Percentiles rank a stretch among this genome's conserved stretches.
Evolutionary conservation across 768 basidiomycete species (phyloP).

Genomic region (Pulveroboletus ravenelii): DNA sequence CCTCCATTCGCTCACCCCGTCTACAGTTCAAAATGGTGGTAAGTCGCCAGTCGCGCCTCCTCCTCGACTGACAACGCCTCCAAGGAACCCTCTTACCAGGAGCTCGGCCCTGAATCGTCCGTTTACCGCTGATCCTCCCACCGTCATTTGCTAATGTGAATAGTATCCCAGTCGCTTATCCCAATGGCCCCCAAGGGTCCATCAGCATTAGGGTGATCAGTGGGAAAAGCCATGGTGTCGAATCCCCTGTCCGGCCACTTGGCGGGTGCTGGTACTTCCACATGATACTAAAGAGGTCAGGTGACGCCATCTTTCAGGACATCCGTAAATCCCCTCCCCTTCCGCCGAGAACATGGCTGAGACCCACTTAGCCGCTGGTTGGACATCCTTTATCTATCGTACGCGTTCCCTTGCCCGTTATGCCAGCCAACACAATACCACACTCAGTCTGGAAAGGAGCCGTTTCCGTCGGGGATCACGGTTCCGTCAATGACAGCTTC

Average conservation of each 20-base stretch:
- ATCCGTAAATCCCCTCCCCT: conserved; percentile 52
- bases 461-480: conserved; percentile 53
- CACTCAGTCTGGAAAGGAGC: conserved; percentile 44
- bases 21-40: conserved; percentile 71
- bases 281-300: conserved; percentile 58
- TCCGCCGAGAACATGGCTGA: background rate
- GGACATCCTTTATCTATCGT: conserved; percentile 90
- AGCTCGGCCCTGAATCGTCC: conserved; percentile 61
- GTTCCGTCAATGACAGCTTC: conserved; percentile 48
- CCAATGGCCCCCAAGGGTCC: conserved; percentile 61
- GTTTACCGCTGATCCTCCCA: conserved; percentile 15
- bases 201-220: conserved; percentile 81
- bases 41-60: conserved; percentile 19
- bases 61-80: background rate
- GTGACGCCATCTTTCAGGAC: conserved; percentile 67
- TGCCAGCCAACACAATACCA: too few species aligned
- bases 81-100: conserved; percentile 80
- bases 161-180: conserved; percentile 72
- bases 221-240: conserved; percentile 79
- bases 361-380: conserved; percentile 54
- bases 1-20: conserved; percentile 19
- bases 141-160: background rate
- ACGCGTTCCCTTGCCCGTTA: conserved; percentile 20
- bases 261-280: conserved; percentile 97
- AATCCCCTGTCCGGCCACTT: conserved; percentile 84